Base-by-base conservation (phyloP, 148 eudicot genomes). In the Rhododendron ferrugineum region DNA sequence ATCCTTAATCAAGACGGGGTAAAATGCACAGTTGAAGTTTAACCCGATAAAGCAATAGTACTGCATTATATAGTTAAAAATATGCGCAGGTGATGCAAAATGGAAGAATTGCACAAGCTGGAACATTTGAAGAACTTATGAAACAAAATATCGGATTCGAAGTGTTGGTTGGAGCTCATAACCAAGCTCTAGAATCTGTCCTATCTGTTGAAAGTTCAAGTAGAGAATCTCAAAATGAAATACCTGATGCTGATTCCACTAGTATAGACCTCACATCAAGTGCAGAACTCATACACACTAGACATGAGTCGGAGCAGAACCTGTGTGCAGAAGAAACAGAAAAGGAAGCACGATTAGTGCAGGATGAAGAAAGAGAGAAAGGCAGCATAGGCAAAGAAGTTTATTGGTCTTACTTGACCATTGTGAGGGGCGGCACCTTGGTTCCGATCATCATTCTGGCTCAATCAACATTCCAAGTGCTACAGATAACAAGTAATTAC, bases 321-420 rank as follows among this genome's bases (percentile, higher is more conserved):
- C 89, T 93, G 40, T 80, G 84, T 54, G 86, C 84, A 13, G 98
- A 95, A 83, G 93, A 90, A 84, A 90, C 91, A 26, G 92, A 90
- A 74, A 94, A 92, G 72, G 88, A 90, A 84, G 94, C 94, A 74
- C 91, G 89, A 84, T 79, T 97, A 85, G 96, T 97, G 84, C 94
- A 95, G 68, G 99, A 95, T 30, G 99, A 97, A 88, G 98, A 97
- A 42, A 88, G 99, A 82, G 99, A 93, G 88, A 93, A 91, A 88
- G 99, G 99, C 88, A 97, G 99, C 92, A 97, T 97, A 13, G 98
- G 96, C 79, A 95, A 88, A 89, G 94, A 95, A 87, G 95, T 97
- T 49, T 97, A 97, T 83, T 91, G 93, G 94, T 86, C 92, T 76
- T 97, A 97, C 87, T 86, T 97, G 86, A 97, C 96, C 3, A 86